phyloP scores from a whole-genome alignment of 2,329 filamentous ascomycete species.

The Leptographium procerum region DNA sequence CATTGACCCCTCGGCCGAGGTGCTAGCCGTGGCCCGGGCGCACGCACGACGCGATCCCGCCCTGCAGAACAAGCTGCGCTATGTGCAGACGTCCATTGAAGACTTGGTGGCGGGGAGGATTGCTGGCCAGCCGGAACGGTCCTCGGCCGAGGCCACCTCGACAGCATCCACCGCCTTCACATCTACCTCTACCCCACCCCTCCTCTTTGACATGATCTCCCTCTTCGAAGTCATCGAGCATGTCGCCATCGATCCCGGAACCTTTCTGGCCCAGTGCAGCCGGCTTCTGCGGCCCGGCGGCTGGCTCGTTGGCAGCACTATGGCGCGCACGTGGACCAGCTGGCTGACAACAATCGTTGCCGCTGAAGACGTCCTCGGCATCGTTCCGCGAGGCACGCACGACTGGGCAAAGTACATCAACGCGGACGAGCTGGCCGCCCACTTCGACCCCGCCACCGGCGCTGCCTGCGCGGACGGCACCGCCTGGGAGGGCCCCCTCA shows the following conservation, averaged over 20 bases:
- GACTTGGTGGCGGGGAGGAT: conserved; percentile 31
- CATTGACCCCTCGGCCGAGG: conserved; percentile 65
- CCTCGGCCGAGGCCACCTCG: not conserved
- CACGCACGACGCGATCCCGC: conserved; percentile 63
- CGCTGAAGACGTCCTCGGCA: conserved; percentile 75
- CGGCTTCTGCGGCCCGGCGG: conserved; percentile 79
- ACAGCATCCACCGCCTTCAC: not conserved
- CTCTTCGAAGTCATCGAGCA: conserved; percentile 96
- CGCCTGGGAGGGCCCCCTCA: conserved; percentile 46
- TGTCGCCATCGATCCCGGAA: conserved; percentile 55
- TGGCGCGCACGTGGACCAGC: conserved; percentile 76
- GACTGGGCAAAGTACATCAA: conserved; percentile 97
- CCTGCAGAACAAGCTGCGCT: conserved; percentile 53
- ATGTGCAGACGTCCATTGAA: conserved; percentile 70
- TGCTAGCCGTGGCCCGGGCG: conserved; percentile 61
- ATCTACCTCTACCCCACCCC: not conserved
- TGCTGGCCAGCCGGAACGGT: too few relatives aligned
- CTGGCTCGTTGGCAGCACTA: conserved; percentile 87
- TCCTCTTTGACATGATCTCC: conserved; percentile 63
- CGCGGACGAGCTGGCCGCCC: conserved; percentile 57
- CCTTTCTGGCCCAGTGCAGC: conserved; percentile 61
- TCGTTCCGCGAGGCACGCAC: conserved; percentile 88
- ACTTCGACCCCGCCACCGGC: conserved; percentile 32
- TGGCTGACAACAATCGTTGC: conserved; percentile 89
- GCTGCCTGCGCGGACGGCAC: conserved; percentile 19